phyloP scores from a whole-genome alignment of 805 yeast genomes.

The Myxozyma monticola region DNA sequence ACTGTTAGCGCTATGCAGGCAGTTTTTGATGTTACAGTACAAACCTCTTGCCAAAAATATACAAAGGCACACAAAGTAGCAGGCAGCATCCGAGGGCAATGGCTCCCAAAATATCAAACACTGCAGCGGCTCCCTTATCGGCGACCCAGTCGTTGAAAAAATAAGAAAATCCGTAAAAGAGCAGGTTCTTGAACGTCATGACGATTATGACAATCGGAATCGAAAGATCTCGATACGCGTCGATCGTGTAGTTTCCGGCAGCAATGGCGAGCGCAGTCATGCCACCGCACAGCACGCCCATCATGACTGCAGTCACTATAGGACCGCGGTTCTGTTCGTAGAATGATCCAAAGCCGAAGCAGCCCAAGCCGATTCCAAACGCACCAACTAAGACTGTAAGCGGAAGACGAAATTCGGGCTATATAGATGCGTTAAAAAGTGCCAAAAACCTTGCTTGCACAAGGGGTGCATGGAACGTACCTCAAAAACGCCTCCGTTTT shows the following conservation, averaged over 20 bases:
- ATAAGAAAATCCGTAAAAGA: constrained; percentile 6
- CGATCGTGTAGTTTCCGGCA: constrained; percentile 3
- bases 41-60: constrained; percentile 1
- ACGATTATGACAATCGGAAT: neutral
- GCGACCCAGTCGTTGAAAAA: constrained; percentile 4
- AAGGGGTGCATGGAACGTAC: neutral
- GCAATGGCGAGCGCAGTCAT: neutral
- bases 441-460: neutral
- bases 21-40: neutral
- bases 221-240: constrained; percentile 3
- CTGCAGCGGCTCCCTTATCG: neutral
- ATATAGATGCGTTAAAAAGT: neutral
- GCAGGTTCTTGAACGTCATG: constrained; percentile 1
- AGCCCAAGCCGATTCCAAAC: neutral
- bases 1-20: no score
- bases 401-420: constrained; percentile 3
- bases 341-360: neutral
- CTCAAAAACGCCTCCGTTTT: constrained; percentile 1
- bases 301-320: neutral
- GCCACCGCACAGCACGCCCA: constrained; percentile 1
- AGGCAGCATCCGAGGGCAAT: neutral
- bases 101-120: constrained; percentile 1
- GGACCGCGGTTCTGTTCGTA: neutral
- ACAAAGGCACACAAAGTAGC: neutral
- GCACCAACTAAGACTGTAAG: neutral